These are phyloP conservation scores for Tricholoma furcatifolium DNA, from an alignment of 768 basidiomycete genomes.

Conservation along the genomic window DNA sequence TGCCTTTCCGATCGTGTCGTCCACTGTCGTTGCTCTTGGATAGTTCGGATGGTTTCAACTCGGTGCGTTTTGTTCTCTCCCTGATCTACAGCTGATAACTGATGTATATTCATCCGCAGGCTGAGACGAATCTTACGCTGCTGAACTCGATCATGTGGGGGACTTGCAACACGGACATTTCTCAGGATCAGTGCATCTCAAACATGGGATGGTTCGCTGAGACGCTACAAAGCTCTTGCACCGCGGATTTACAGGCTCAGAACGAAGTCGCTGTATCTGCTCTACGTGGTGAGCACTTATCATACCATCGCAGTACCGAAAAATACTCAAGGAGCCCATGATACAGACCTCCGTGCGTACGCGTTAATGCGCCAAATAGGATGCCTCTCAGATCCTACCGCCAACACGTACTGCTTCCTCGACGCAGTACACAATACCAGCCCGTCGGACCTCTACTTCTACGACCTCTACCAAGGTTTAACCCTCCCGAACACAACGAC, in stretches of 20 bases:
- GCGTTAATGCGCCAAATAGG: conserved; percentile 57
- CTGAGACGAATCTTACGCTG: conserved; percentile 57
- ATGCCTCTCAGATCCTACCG: conserved; percentile 56
- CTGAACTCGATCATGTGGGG: conserved; percentile 77
- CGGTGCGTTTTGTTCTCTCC: conserved; percentile 37
- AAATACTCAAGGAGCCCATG: neutral
- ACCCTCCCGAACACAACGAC: conserved; percentile 46
- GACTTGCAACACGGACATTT: conserved; percentile 65
- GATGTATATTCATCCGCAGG: conserved; percentile 35
- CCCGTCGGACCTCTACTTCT: conserved; percentile 72
- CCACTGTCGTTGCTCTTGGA: conserved; percentile 68
- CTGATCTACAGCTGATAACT: conserved; percentile 1
- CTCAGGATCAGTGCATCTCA: conserved; percentile 49
- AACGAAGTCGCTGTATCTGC: conserved; percentile 55
- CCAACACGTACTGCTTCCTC: conserved; percentile 73
- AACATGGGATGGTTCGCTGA: conserved; percentile 69
- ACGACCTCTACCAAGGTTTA: conserved; percentile 62
- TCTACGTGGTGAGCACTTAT: conserved; percentile 47
- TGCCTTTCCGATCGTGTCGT: conserved; percentile 69
- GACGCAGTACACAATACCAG: conserved; percentile 56
- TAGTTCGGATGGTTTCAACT: conserved; percentile 51
- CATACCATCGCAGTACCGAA: neutral
- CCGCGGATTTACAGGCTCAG: conserved; percentile 48
- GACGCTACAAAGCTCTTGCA: conserved; percentile 49
- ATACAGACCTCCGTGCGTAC: conserved; percentile 61